These are phyloP conservation scores for Cladosporium oxysporum DNA, from an alignment of 2,329 filamentous ascomycete genomes.

Conservation along the genomic window DNA sequence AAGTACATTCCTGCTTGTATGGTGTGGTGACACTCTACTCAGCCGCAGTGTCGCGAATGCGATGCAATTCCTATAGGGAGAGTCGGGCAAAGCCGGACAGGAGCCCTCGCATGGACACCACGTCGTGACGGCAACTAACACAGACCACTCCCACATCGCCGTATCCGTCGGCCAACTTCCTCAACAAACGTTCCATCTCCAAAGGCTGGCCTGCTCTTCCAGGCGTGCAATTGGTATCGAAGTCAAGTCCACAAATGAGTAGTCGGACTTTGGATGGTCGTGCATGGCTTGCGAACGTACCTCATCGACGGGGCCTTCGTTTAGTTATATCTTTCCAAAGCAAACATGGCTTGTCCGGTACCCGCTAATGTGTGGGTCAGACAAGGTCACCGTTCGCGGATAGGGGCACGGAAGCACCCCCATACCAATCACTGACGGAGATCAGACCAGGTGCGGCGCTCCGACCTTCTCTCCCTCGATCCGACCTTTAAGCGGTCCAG, in stretches of 20 bases:
- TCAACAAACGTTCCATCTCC: conserved; percentile 10
- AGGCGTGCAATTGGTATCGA: background rate
- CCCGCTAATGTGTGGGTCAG: conserved; percentile 15
- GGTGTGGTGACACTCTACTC: conserved; percentile 8
- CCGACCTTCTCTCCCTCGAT: conserved; percentile 25
- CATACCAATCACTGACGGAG: conserved; percentile 27
- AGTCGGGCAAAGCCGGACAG: conserved; percentile 18
- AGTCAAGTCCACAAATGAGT: background rate
- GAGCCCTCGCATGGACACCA: conserved; percentile 18
- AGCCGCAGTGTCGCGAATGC: conserved; percentile 14
- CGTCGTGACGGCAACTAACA: conserved; percentile 21
- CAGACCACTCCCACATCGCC: conserved; percentile 21
- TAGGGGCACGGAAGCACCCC: conserved; percentile 15
- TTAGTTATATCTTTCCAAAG: conserved; percentile 17
- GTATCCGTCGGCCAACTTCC: conserved; percentile 17
- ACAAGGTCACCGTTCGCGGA: conserved; percentile 18
- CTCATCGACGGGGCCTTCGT: conserved; percentile 8
- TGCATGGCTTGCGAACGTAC: background rate
- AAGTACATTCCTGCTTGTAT: conserved; percentile 1
- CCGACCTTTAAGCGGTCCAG: conserved; percentile 31
- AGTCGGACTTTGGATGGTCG: background rate
- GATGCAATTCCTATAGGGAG: background rate
- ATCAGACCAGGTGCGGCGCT: conserved; percentile 25
- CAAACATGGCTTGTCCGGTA: conserved; percentile 17
- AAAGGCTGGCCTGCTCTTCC: background rate